A percentile compares a stretch with the other conserved stretches of the same genome.
These are phyloP conservation scores for Fusarium fracticaudum DNA, from an alignment of 2,329 filamentous ascomycete species.

Conservation along the genomic window DNA sequence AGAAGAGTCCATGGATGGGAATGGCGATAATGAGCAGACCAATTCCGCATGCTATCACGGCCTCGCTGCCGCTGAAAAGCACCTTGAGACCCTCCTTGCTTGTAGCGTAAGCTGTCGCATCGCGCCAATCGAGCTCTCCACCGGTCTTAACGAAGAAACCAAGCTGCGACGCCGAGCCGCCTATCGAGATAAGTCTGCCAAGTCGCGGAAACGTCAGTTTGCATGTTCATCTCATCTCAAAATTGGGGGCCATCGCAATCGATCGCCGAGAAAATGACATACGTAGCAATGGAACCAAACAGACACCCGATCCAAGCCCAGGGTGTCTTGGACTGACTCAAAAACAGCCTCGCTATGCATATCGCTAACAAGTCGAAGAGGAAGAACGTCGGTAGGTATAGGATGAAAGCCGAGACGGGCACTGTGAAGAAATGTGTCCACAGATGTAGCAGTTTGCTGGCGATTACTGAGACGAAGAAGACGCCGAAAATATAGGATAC, in stretches of 20 bases:
- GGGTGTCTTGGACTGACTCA: slow-evolving; percentile 36
- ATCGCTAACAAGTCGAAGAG: slow-evolving; percentile 42
- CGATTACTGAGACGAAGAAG: slow-evolving; percentile 43
- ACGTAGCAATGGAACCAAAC: slow-evolving; percentile 41
- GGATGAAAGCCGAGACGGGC: slow-evolving; percentile 41
- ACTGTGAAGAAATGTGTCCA: slow-evolving; percentile 41
- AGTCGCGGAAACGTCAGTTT: slow-evolving; percentile 5
- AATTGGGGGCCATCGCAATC: background rate
- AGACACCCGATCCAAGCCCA: slow-evolving; percentile 34
- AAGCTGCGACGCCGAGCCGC: slow-evolving; percentile 45
- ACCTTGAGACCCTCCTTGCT: slow-evolving; percentile 47
- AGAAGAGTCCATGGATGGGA: slow-evolving; percentile 37
- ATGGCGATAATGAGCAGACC: slow-evolving; percentile 38
- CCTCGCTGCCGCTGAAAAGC: slow-evolving; percentile 44
- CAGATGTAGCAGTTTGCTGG: slow-evolving; percentile 44
- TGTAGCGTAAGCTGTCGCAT: slow-evolving; percentile 44
- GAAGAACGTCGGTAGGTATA: slow-evolving; percentile 47
- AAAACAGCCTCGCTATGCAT: slow-evolving; percentile 38
- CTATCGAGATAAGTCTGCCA: slow-evolving; percentile 40
- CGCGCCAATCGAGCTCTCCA: slow-evolving; percentile 47
- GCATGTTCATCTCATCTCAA: background rate
- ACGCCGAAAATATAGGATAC: slow-evolving; percentile 44
- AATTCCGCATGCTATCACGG: slow-evolving; percentile 37
- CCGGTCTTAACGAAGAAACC: slow-evolving; percentile 47
- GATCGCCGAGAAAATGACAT: slow-evolving; percentile 17